These are phyloP conservation scores for Tetrapisispora nanseiensis DNA, from an alignment of 805 yeast genomes.

Conservation along the genomic window DNA sequence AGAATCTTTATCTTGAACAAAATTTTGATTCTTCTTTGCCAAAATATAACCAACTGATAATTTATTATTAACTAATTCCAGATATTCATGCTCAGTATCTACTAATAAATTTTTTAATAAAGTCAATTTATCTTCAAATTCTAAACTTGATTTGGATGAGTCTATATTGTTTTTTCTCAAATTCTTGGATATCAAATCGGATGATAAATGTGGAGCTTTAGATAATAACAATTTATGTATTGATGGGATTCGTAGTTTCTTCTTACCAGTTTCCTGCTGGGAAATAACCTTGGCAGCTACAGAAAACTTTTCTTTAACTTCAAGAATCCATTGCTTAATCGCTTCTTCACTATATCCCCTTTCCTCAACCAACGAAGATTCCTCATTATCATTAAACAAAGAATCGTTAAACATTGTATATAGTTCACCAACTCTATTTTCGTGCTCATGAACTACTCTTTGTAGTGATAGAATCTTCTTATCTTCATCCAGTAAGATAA, in stretches of 20 bases:
- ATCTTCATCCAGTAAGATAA: conserved; percentile 63
- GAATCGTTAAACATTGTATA: conserved; percentile 53
- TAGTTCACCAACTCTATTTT: conserved; percentile 58
- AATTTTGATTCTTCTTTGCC: conserved; percentile 47
- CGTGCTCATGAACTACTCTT: conserved; percentile 69
- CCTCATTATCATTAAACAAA: conserved; percentile 28
- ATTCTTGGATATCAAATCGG: conserved; percentile 61
- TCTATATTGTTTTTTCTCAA: conserved; percentile 39
- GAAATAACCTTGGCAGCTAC: conserved; percentile 5
- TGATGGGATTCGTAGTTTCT: conserved; percentile 41
- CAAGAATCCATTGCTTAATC: conserved; percentile 25
- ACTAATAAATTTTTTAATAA: conserved; percentile 36
- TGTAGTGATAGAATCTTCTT: conserved; percentile 61
- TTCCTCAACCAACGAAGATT: conserved; percentile 1
- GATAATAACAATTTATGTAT: conserved; percentile 62
- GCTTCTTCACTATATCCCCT: conserved; percentile 7
- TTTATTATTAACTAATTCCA: conserved; percentile 28
- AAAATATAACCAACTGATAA: conserved; percentile 52
- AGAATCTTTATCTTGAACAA: conserved; percentile 32
- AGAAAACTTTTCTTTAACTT: conserved; percentile 12
- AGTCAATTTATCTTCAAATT: conserved; percentile 22
- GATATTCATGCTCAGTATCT: conserved; percentile 38
- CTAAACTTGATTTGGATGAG: conserved; percentile 33
- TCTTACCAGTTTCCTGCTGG: conserved; percentile 7
- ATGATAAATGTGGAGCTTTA: conserved; percentile 63